Base-by-base conservation (phyloP, 345 rosid species). In the Salix arbutifolia region DNA sequence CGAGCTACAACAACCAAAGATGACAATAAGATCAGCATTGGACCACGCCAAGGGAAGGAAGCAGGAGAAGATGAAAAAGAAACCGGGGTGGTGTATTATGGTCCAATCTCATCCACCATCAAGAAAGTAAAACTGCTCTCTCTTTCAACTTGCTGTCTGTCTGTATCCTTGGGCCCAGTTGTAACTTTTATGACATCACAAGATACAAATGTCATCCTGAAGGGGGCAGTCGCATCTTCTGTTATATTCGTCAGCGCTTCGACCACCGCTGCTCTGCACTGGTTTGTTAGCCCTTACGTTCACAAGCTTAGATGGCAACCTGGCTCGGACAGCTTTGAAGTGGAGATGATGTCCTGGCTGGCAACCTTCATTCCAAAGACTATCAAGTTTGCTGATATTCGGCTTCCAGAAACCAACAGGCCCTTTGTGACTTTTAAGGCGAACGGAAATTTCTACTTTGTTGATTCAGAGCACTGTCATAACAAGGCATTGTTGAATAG, bases 301-400 rank as follows among this genome's bases (percentile, higher is more conserved):
- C 99, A 95, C 92, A 95, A 88, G 86, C 87, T 95, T 50, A 91
- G 86, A 74, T 91, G 97, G 99, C 86, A 90, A 82, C 99, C 99
- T 0, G 99, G 97, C 69, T 85, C 99, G 6, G 96, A 91, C 85
- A 89, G 88, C 66, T 90, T 93, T 26, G 93, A 93, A 85, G 97
- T 91, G 9, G 99, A 95, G 88, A 93, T 89, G 96, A 71, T 95
- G 97, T 86, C 99, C 0, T 95, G 99, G 99, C 72, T 95, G 62
- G 99, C 88, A 0, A 90, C 94, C 26, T 74, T 77, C 69, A 58
- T 83, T 30, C 88, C 94, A 0, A 85, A 81, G 86, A 90, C 96
- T 4, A 82, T 95, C 74, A 95, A 85, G 74, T 93, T 95, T 74
- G 84, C 99, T 6, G 99, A 91, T 53, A 89, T 95, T 62, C 90